Evolutionary conservation across 345 rosid genomes (phyloP), one percentile per base, ranked within the genome.

Genomic region (Clarkia xantiana): DNA sequence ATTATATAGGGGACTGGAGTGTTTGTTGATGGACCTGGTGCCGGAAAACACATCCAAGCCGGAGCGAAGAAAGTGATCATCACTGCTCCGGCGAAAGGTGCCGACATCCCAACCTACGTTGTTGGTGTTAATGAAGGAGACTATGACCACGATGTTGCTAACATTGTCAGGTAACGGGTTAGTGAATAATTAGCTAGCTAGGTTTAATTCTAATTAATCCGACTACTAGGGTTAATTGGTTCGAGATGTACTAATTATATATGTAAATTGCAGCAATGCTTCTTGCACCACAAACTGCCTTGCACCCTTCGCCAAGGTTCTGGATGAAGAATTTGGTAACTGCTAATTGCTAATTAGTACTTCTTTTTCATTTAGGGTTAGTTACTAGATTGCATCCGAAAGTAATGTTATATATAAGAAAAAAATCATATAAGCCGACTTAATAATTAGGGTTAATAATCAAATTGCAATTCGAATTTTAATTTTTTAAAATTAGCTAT

Each of bases 51-150:
- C 56, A 79, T 91, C 54, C 98, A 91, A 72, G 98, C 98, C 17
- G 96, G 98, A 57, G 96, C 98, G 47, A 86, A 79, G 68, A 91
- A 86, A 70, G 98, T 91, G 36, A 69, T 86, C 71, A 86, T 91
- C 69, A 91, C 98, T 14, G 96, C 96, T 48, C 98, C 98, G 18
- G 98, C 98, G 22, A 86, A 91, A 75, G 98, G 98, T 20, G 96
- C 94, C 42, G 96, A 91, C 51, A 91, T 91, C 55, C 98, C 96
- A 5, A 91, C 98, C 15, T 91, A 86, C 49, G 98, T 91, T 15
- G 67, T 86, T 22, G 98, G 98, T 36, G 98, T 91, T 46, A 86
- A 91, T 19, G 98, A 91, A 61, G 54, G 68, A 64, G 96, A 91
- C 59, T 91, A 86, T 49, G 8, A 6, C 12, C 94, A 86, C 16